Conservation (phyloP, 306 rosid genomes). For the Psophocarpus tetragonolobus region DNA sequence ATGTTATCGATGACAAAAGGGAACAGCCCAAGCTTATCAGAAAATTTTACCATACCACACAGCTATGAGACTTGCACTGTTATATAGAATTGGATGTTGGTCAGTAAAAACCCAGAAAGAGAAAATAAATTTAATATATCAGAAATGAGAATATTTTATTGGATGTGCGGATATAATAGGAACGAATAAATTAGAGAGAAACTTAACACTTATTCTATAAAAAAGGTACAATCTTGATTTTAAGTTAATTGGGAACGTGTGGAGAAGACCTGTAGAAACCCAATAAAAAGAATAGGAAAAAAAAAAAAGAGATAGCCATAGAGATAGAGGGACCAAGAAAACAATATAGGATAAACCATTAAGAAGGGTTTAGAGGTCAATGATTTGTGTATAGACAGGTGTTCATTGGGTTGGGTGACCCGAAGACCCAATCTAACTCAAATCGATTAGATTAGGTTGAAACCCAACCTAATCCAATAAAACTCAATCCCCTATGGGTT, state of each 20-base stretch:
- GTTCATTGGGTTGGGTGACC: too few relatives aligned
- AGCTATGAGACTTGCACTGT: not conserved
- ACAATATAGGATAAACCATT: not conserved
- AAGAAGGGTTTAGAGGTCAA: not conserved
- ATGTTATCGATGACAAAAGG: not conserved
- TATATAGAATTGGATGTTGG: not conserved
- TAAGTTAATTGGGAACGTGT: not conserved
- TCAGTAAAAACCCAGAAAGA: not conserved
- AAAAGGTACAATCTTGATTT: not conserved
- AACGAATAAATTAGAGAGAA: not conserved
- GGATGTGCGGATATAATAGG: not conserved
- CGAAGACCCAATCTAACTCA: too few relatives aligned
- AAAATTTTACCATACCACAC: not conserved
- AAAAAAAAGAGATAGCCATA: not conserved
- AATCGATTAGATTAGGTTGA: too few relatives aligned
- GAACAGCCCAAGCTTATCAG: not conserved
- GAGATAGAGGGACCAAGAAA: not conserved
- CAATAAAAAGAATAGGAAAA: not conserved
- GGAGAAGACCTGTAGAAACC: not conserved
- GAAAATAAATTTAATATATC: not conserved
- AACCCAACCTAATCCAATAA: too few relatives aligned
- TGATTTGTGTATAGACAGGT: not conserved
- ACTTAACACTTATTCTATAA: not conserved
- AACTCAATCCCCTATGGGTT: too few relatives aligned
- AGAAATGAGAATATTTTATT: not conserved